Conservation (phyloP, 805 yeast species). For the Metschnikowia santaceciliae region DNA sequence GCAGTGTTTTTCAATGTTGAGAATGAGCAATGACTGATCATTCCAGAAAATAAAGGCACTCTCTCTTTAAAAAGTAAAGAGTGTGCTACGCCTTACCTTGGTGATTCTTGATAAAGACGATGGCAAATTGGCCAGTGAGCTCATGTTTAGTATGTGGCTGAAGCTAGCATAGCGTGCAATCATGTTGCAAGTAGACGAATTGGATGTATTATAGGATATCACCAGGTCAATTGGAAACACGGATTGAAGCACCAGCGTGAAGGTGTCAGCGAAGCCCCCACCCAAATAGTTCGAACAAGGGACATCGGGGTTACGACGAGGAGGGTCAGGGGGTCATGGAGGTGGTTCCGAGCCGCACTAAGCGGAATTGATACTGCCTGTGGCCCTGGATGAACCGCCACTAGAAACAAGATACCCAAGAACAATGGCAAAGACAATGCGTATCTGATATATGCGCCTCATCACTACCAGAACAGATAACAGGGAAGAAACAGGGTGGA, state of each 20-base stretch:
- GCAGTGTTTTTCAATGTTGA: no score
- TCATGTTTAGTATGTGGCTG: constrained; percentile 30
- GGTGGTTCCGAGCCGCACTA: no score
- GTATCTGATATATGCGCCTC: background rate
- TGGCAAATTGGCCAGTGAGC: constrained; percentile 23
- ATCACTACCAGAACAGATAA: background rate
- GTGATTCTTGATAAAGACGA: constrained; percentile 11
- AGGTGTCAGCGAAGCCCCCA: constrained; percentile 7
- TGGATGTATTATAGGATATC: constrained; percentile 28
- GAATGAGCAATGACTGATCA: no score
- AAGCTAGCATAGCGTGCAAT: constrained; percentile 40
- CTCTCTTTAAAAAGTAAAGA: no score
- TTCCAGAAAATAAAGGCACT: no score
- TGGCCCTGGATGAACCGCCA: background rate
- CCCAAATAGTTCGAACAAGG: background rate
- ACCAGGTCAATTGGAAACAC: constrained; percentile 41
- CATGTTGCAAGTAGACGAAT: constrained; percentile 18
- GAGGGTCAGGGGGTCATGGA: no score
- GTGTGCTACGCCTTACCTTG: no score
- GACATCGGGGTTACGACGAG: background rate
- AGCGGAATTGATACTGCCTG: background rate
- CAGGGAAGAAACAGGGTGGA: no score
- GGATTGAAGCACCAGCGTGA: constrained; percentile 30
- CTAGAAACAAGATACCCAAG: background rate
- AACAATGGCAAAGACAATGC: background rate